phyloP scores from a whole-genome alignment of 495 filamentous ascomycete genomes.

The Penicillium canariense region DNA sequence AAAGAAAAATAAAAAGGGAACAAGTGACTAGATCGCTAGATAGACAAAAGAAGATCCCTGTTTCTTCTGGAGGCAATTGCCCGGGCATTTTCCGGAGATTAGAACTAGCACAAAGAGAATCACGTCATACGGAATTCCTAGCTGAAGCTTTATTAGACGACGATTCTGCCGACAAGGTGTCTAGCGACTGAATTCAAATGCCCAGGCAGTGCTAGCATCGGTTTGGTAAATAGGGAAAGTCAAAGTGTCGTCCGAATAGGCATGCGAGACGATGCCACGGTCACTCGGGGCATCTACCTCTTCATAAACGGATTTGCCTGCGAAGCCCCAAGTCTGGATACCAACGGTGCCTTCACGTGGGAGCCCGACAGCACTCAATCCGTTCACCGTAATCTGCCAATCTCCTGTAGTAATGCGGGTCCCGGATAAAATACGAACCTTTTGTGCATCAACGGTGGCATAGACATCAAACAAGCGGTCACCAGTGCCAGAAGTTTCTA shows the following conservation, averaged over 20 bases:
- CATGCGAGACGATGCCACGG: constrained; percentile 27
- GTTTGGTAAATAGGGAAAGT: constrained; percentile 36
- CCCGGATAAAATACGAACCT: constrained; percentile 33
- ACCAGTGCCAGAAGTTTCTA: constrained; percentile 25
- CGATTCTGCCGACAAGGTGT: background rate
- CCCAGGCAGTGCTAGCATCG: constrained; percentile 32
- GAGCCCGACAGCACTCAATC: constrained; percentile 28
- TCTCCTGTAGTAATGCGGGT: constrained; percentile 27
- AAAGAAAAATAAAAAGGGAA: no score
- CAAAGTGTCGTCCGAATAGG: constrained; percentile 30
- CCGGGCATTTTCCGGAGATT: no score
- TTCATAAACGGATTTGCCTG: constrained; percentile 2
- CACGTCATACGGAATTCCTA: no score
- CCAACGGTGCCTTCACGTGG: constrained; percentile 22
- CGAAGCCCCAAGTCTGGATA: constrained; percentile 34
- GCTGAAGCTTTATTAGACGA: background rate
- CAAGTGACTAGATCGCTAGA: no score
- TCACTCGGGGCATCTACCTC: constrained; percentile 33
- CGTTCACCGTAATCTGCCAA: constrained; percentile 32
- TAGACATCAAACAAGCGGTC: constrained; percentile 39
- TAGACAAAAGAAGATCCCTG: no score
- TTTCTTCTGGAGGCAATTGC: no score
- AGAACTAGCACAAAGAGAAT: no score
- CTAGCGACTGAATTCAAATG: constrained; percentile 31
- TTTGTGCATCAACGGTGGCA: constrained; percentile 22